Base-by-base conservation (phyloP, 2,329 filamentous ascomycete genomes). In the Neurospora crassa region DNA sequence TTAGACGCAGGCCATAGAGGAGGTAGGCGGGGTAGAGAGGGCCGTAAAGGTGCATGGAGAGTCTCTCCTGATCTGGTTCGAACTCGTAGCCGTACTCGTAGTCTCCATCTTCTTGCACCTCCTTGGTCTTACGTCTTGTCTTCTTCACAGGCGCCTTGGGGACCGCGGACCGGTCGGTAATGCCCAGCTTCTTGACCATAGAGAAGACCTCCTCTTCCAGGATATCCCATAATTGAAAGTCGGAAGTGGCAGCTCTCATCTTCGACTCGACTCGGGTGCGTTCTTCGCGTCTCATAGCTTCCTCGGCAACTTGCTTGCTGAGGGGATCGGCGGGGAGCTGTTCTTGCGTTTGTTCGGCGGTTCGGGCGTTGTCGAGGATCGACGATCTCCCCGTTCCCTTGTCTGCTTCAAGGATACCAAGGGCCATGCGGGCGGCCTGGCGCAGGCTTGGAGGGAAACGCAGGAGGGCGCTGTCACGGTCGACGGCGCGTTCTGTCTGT, bases 131-230 rank as follows among this genome's bases (percentile, higher is more conserved):
- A 43, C 68, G 18, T 20, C 16, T 20, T 7, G 69, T 14, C 29
- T 37, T 41, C 67, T 70, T 75, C 47, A 72, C 71, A 34, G 70
- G 72, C 10, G 68, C 63, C 11, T 72, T 71, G 41, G 67, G 14
- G 18, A 10, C 41, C 41, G 2, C 67, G 37, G 1, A 41, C 0
- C 67, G 20, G 10, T 81, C 78, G 70, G 82, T 78, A 14, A 92
- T 82, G 12, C 88, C 86, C 24, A 93, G 80, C 72, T 82, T 85
- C 3, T 80, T 77, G 0, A 90, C 85, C 73, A 90, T 80, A 1
- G 84, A 82, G 75, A 94, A 92, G 14, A 94, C 89, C 69, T 93
- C 86, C 5, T 82, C 78, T 73, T 92, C 88, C 78, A 94, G 83
- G 3, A 91, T 79, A 7, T 87, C 79, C 91, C 91, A 94, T 11